Percentiles rank a stretch among this genome's conserved stretches.
These are phyloP conservation scores for Alternaria infectoria DNA, from an alignment of 2,329 filamentous ascomycete genomes.

Conservation along the genomic window DNA sequence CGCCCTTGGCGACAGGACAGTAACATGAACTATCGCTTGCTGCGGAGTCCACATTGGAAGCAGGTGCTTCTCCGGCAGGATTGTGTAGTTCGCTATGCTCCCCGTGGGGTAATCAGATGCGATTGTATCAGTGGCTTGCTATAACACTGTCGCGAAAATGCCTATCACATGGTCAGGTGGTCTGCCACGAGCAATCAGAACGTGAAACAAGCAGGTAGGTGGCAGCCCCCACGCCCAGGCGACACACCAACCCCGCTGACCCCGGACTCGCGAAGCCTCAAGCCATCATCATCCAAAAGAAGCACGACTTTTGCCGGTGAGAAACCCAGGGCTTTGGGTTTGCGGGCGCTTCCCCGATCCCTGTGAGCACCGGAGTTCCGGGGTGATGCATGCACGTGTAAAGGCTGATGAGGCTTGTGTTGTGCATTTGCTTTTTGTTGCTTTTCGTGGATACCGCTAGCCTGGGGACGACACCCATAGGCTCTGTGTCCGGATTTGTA, in stretches of 20 bases:
- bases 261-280: constrained; percentile 17
- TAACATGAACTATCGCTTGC: background rate
- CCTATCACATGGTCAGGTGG: background rate
- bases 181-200: constrained; percentile 1
- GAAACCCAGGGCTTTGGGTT: constrained; percentile 28
- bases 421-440: constrained; percentile 23
- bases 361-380: constrained; percentile 18
- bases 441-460: constrained; percentile 20
- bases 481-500: constrained; percentile 7
- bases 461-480: constrained; percentile 12
- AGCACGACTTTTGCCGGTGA: constrained; percentile 22
- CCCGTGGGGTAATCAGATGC: background rate
- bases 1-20: constrained; percentile 1
- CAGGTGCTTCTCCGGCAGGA: background rate
- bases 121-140: constrained; percentile 9
- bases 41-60: background rate
- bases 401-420: constrained; percentile 6
- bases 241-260: constrained; percentile 17
- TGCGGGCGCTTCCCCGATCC: constrained; percentile 29
- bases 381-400: constrained; percentile 20
- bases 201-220: constrained; percentile 14
- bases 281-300: constrained; percentile 17
- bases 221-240: constrained; percentile 20
- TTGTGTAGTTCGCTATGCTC: constrained; percentile 4
- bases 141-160: background rate